Evolutionary conservation across 2,329 filamentous ascomycete species (phyloP), one percentile per base, ranked within the genome.

Genomic region (Phaeosphaeriaceae sp.): DNA sequence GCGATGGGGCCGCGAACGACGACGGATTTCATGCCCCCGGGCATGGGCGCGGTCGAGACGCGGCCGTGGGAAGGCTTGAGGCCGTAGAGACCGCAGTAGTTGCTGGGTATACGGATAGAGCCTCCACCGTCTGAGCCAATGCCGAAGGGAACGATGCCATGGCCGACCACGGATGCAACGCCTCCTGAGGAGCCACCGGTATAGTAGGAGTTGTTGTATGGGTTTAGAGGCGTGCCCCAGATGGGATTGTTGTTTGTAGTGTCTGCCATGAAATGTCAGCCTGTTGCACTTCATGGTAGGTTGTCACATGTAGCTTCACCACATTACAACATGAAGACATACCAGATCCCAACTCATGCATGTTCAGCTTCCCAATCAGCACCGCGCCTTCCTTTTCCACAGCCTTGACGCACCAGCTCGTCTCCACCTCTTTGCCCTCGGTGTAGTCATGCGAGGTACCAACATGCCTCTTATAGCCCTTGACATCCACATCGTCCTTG

Each of bases 181-280:
- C 92, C 92, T 2, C 91, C 91, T 0, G 92, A 93, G 0, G 91
- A 94, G 26, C 92, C 92, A 49, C 92, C 92, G 4, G 90, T 88
- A 74, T 93, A 96, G 81, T 93, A 95, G 2, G 83, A 77, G 19
- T 83, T 81, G 77, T 94, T 94, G 76, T 91, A 86, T 65, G 91
- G 93, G 77, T 96, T 95, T 19, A 86, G 83, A 0, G 92, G 90
- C 0, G 91, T 93, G 40, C 92, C 92, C 72, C 87, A 89, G 42
- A 82, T 84, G 6, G 88, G 86, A 71, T 97, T 97, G 75, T 93
- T 93, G 64, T 93, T 93, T n/a, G 86, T 93, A 0, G 91, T 92
- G 70, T 95, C 91, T 80, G 60, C 13, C 19, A n/a, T 9, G 23
- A 35, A 60, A 28, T 51, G 50, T 15, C 32, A 15, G 32, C n/a